phyloP scores from a whole-genome alignment of 371 early-diverging fungal genomes.

The Umbelopsis sp. region DNA sequence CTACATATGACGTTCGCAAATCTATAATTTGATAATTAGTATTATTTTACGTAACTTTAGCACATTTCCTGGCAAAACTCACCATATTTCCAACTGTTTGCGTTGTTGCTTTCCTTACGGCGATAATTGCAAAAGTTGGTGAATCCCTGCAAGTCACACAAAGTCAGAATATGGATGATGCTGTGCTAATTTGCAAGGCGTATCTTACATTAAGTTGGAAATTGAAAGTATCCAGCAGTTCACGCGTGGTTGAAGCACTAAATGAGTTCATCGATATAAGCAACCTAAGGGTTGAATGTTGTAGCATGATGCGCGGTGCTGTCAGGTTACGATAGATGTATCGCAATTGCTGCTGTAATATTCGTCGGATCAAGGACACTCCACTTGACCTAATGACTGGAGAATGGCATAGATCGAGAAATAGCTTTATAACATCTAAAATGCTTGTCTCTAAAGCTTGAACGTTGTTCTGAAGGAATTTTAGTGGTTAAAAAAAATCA shows the following conservation, averaged over 20 bases:
- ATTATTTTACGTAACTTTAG: not conserved
- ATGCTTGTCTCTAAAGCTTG: constrained; percentile 48
- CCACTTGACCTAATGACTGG: constrained; percentile 53
- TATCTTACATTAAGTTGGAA: constrained; percentile 47
- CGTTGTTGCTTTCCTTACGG: constrained; percentile 45
- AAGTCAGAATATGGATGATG: not conserved
- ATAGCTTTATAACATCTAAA: constrained; percentile 46
- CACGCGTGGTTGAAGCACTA: constrained; percentile 40
- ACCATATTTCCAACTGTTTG: constrained; percentile 50
- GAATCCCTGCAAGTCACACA: constrained; percentile 37
- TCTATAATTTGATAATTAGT: constrained; percentile 24
- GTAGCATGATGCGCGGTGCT: constrained; percentile 55
- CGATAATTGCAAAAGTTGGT: constrained; percentile 46
- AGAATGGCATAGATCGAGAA: constrained; percentile 45
- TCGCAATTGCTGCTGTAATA: constrained; percentile 62
- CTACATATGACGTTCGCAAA: constrained; percentile 69
- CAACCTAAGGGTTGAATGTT: constrained; percentile 43
- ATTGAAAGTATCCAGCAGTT: constrained; percentile 46
- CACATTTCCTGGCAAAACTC: constrained; percentile 1
- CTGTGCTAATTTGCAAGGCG: not conserved
- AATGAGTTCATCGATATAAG: constrained; percentile 45
- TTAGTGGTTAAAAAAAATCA: not conserved
- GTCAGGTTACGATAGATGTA: constrained; percentile 89
- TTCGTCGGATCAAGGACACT: constrained; percentile 36
- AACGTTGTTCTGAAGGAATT: constrained; percentile 34